Conservation (phyloP, 176 grass and related monocot species). For the Pontederia crassipes region DNA sequence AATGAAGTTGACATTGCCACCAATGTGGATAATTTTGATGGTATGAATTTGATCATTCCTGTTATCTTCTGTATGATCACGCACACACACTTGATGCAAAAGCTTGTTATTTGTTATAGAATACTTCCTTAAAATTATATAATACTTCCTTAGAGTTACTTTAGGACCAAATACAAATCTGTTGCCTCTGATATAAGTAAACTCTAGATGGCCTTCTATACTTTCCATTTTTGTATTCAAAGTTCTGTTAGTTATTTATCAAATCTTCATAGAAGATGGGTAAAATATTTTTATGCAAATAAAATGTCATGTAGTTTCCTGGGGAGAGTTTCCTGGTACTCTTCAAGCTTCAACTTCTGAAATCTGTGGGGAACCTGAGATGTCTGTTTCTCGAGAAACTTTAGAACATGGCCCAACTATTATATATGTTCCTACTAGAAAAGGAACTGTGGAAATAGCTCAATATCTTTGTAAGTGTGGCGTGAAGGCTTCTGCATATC, state of each 20-base stretch:
- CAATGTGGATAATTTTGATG: constrained; percentile 80
- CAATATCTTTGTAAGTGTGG: constrained; percentile 61
- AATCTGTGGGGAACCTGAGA: constrained; percentile 18
- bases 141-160: neutral
- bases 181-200: no score
- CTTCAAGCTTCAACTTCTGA: constrained; percentile 22
- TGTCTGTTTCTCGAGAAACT: constrained; percentile 33
- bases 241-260: no score
- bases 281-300: neutral
- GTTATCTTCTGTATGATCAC: constrained; percentile 3
- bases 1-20: constrained; percentile 53
- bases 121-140: neutral
- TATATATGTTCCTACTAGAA: constrained; percentile 88
- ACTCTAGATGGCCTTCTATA: neutral
- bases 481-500: constrained; percentile 86
- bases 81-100: no score
- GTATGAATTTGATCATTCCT: constrained; percentile 30
- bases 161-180: no score
- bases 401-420: constrained; percentile 73
- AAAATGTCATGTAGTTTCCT: constrained; percentile 60
- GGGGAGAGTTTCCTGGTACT: constrained; percentile 56
- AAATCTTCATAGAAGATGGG: no score
- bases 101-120: constrained; percentile 14
- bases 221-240: neutral
- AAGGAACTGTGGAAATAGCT: constrained; percentile 61